phyloP scores from a whole-genome alignment of 2,329 filamentous ascomycete species.

The Epichloe gansuensis region DNA sequence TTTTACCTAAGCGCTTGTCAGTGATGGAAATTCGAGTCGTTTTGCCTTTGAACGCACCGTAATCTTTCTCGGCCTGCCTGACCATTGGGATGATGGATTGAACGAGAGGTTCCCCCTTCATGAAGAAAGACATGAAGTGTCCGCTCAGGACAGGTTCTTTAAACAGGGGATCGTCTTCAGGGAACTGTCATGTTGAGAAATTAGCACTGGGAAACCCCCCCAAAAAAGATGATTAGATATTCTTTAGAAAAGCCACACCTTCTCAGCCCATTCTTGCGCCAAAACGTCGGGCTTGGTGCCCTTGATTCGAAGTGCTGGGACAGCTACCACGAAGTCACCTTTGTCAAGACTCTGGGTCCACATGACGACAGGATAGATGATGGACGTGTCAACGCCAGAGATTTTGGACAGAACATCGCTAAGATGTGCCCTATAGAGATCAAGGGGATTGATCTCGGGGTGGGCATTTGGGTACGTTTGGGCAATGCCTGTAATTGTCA shows the following conservation, averaged over 20 bases:
- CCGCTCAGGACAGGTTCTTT: conserved; percentile 54
- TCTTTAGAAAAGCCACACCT: conserved; percentile 30
- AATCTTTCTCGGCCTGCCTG: conserved; percentile 45
- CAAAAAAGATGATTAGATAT: neutral
- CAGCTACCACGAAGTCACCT: conserved; percentile 67
- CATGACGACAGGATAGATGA: conserved; percentile 63
- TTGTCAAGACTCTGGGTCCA: conserved; percentile 73
- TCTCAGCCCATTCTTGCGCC: conserved; percentile 46
- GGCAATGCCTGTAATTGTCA: conserved; percentile 3
- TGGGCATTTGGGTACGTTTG: conserved; percentile 40
- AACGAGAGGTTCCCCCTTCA: conserved; percentile 54
- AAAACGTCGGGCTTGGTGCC: conserved; percentile 52
- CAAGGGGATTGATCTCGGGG: conserved; percentile 61
- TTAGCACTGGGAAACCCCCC: neutral
- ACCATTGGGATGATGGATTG: conserved; percentile 57
- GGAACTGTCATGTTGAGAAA: conserved; percentile 38
- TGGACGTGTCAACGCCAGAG: conserved; percentile 54
- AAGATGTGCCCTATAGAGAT: conserved; percentile 69
- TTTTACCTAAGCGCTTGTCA: conserved; percentile 38
- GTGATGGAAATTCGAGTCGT: neutral
- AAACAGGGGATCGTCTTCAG: conserved; percentile 60
- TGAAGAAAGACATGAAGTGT: conserved; percentile 67
- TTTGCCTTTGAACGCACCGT: conserved; percentile 11
- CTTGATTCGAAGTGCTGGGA: conserved; percentile 69
- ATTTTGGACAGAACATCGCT: conserved; percentile 54